Percentiles rank a stretch among this genome's conserved stretches.
Conservation (phyloP, 176 grass and related monocot genomes). For the Triticum urartu region DNA sequence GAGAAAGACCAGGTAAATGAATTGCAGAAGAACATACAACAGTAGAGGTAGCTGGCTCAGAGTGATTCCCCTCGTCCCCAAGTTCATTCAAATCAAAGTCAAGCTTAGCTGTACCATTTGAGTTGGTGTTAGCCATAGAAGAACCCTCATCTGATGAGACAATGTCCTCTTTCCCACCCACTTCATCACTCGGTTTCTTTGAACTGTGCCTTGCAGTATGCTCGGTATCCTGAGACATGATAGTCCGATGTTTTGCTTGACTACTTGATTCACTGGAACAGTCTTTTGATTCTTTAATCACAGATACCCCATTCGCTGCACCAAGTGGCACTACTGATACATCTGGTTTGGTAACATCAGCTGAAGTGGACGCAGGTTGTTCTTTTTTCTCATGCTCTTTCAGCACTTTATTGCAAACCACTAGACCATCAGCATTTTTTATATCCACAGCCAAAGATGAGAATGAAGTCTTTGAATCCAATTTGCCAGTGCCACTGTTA, state of each 20-base stretch:
- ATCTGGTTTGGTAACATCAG: conserved; percentile 22
- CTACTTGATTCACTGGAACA: conserved; percentile 45
- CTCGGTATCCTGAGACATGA: conserved; percentile 20
- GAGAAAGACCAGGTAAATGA: conserved; percentile 32
- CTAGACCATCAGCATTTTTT: conserved; percentile 5
- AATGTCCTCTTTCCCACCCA: conserved; percentile 29
- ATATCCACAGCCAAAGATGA: neutral
- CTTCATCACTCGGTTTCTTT: conserved; percentile 31
- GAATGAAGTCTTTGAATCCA: conserved; percentile 10
- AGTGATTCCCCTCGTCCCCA: conserved; percentile 52
- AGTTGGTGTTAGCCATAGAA: conserved; percentile 40
- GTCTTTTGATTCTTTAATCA: conserved; percentile 38
- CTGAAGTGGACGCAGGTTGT: neutral
- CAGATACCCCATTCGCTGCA: conserved; percentile 25
- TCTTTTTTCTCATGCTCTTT: conserved; percentile 43
- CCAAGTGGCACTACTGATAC: conserved; percentile 25
- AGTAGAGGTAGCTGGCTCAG: conserved; percentile 46
- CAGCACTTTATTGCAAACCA: conserved; percentile 23
- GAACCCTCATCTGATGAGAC: conserved; percentile 50
- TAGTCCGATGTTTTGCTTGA: conserved; percentile 16
- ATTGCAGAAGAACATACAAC: conserved; percentile 27
- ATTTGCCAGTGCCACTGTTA: conserved; percentile 18
- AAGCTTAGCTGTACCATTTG: conserved; percentile 49
- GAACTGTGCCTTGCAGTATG: conserved; percentile 34
- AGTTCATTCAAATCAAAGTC: conserved; percentile 89